A percentile compares a stretch with the other conserved stretches of the same genome.
Conservation (phyloP, 169 alveolate species). For the Plasmodium fragile region DNA sequence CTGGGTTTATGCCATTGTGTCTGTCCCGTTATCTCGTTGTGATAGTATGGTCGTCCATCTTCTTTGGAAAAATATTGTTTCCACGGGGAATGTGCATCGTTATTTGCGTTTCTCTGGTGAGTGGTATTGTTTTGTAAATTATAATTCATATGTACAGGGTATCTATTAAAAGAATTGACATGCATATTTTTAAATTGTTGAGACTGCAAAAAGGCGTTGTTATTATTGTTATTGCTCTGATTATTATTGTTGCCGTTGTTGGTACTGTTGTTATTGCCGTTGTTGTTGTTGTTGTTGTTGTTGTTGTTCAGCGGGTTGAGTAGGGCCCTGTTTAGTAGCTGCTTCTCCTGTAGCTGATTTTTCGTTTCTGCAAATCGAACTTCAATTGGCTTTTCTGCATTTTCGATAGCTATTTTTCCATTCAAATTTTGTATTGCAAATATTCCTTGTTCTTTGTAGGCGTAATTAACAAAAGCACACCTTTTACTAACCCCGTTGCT, state of each 20-base stretch:
- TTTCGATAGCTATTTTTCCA: slow-evolving; percentile 87
- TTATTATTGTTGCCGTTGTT: slow-evolving; percentile 4
- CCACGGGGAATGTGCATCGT: slow-evolving; percentile 28
- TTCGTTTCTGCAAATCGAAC: slow-evolving; percentile 91
- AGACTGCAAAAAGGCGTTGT: slow-evolving; percentile 26
- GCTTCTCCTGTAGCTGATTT: slow-evolving; percentile 72
- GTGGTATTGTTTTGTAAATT: slow-evolving; percentile 42
- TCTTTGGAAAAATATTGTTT: slow-evolving; percentile 72
- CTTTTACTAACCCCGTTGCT: slow-evolving; percentile 89
- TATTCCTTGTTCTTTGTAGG: slow-evolving; percentile 92
- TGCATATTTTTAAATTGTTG: slow-evolving; percentile 61
- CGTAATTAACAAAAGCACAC: slow-evolving; percentile 91
- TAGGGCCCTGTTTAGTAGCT: slow-evolving; percentile 35
- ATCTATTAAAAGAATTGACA: slow-evolving; percentile 36
- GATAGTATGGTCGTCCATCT: slow-evolving; percentile 90
- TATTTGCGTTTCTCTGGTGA: slow-evolving; percentile 38
- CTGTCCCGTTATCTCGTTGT: slow-evolving; percentile 88
- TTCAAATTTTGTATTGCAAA: slow-evolving; percentile 87
- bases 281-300: neutral
- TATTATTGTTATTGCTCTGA: slow-evolving; percentile 27
- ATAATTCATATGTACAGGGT: slow-evolving; percentile 58
- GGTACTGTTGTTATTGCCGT: slow-evolving; percentile 2
- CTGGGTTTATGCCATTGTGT: slow-evolving; percentile 94
- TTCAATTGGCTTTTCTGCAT: slow-evolving; percentile 90
- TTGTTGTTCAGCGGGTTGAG: slow-evolving; percentile 29